Percentiles rank a stretch among this genome's conserved stretches.
Evolutionary conservation across 2,329 filamentous ascomycete genomes (phyloP).

Genomic region (Apiospora sp.): DNA sequence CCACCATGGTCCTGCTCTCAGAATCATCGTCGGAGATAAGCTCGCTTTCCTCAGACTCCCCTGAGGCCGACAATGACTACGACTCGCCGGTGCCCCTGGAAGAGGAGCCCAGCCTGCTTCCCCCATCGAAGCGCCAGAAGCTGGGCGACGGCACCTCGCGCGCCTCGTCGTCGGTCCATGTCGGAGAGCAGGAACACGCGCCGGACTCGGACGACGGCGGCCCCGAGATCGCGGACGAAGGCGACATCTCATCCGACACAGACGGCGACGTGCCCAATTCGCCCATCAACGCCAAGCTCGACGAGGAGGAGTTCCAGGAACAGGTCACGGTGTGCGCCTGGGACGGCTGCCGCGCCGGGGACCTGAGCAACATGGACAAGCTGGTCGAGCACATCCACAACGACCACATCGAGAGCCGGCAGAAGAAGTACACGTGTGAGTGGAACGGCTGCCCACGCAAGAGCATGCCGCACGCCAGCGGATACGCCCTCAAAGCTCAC

Average conservation of each 20-base stretch:
- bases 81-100: conserved; percentile 29
- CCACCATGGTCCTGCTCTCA: conserved; percentile 36
- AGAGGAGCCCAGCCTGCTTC: conserved; percentile 31
- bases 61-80: conserved; percentile 41
- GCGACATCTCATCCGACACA: conserved; percentile 87
- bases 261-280: conserved; percentile 84
- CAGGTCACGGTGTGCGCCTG: conserved; percentile 82
- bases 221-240: conserved; percentile 52
- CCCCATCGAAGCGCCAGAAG: conserved; percentile 48
- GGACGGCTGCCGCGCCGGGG: conserved; percentile 76
- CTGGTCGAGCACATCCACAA: conserved; percentile 87
- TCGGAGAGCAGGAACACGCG: conserved; percentile 47
- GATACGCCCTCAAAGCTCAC: conserved; percentile 94
- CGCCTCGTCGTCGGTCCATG: conserved; percentile 59
- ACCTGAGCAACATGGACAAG: conserved; percentile 81
- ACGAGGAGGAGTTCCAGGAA: conserved; percentile 79
- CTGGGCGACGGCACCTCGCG: conserved; percentile 44
- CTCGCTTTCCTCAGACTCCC: conserved; percentile 42
- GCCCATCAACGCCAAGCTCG: conserved; percentile 69
- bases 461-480: conserved; percentile 90
- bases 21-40: conserved; percentile 44
- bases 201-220: conserved; percentile 20
- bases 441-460: conserved; percentile 92
- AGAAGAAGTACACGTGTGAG: conserved; percentile 98
- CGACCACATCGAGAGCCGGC: conserved; percentile 90